Conservation (phyloP, 2,329 filamentous ascomycete species). For the Phialocephala subalpina region DNA sequence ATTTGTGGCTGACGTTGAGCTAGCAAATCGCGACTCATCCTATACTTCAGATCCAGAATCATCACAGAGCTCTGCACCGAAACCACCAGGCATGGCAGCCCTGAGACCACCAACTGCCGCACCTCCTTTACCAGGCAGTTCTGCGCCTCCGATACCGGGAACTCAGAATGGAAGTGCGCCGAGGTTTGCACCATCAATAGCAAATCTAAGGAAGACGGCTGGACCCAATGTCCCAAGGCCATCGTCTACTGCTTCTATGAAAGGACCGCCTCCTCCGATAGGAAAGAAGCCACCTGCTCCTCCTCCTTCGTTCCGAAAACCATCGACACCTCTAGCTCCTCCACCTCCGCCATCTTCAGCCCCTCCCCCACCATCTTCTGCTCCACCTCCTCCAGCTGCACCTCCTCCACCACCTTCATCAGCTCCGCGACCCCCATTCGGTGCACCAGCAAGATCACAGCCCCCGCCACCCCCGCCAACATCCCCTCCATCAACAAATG, state of each 20-base stretch:
- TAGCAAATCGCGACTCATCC: conserved; percentile 72
- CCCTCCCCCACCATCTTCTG: conserved; percentile 46
- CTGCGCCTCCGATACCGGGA: conserved; percentile 61
- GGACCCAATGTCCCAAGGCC: conserved; percentile 61
- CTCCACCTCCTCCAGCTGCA: conserved; percentile 40
- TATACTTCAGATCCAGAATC: conserved; percentile 85
- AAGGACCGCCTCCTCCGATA: conserved; percentile 78
- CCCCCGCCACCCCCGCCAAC: conserved; percentile 44
- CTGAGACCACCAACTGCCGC: conserved; percentile 67
- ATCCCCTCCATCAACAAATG: conserved; percentile 44
- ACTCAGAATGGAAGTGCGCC: conserved; percentile 56
- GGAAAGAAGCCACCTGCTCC: conserved; percentile 76
- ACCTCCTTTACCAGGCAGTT: conserved; percentile 59
- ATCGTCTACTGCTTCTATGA: conserved; percentile 65
- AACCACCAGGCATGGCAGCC: conserved; percentile 59
- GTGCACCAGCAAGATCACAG: conserved; percentile 25
- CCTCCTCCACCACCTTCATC: conserved; percentile 35
- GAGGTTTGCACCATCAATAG: conserved; percentile 61
- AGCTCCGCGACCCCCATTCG: conserved; percentile 41
- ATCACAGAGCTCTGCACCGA: conserved; percentile 64
- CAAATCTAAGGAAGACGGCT: conserved; percentile 66
- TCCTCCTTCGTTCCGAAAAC: conserved; percentile 64
- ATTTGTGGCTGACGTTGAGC: conserved; percentile 33
- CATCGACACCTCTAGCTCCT: conserved; percentile 49
- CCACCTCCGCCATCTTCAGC: conserved; percentile 48